Conservation (phyloP, 2,329 filamentous ascomycete genomes). For the Diaporthe sp. region DNA sequence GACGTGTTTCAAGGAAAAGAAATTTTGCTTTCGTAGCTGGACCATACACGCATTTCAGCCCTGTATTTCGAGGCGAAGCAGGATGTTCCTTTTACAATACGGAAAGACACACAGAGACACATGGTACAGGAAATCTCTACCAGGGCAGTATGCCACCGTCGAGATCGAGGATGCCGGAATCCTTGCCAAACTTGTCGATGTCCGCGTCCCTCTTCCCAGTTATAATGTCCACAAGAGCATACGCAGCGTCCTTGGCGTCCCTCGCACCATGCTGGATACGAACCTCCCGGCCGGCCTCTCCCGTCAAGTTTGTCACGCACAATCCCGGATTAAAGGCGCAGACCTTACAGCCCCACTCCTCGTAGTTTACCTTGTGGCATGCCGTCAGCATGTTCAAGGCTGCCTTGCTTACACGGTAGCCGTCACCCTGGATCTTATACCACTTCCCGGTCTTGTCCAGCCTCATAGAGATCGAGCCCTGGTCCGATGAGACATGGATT, state of each 20-base stretch:
- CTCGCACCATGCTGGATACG: conserved; percentile 47
- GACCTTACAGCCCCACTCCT: conserved; percentile 50
- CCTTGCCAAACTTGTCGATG: conserved; percentile 45
- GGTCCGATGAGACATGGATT: conserved; percentile 52
- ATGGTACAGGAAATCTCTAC: no score
- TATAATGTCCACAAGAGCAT: conserved; percentile 47
- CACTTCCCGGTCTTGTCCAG: conserved; percentile 44
- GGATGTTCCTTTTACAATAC: no score
- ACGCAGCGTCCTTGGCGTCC: conserved; percentile 47
- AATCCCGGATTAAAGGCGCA: conserved; percentile 53
- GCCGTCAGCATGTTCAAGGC: conserved; percentile 55
- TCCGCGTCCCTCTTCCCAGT: conserved; percentile 49
- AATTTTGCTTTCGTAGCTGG: no score
- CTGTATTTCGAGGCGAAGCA: no score
- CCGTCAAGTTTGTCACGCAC: conserved; percentile 51
- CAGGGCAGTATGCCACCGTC: conserved; percentile 33
- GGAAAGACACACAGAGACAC: no score
- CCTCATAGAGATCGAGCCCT: conserved; percentile 51
- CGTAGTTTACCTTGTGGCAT: conserved; percentile 48
- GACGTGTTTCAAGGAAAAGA: no score
- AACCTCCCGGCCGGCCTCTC: conserved; percentile 47
- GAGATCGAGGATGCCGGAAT: conserved; percentile 32
- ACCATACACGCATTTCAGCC: no score
- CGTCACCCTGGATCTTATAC: conserved; percentile 43
- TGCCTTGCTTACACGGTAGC: conserved; percentile 54